Conservation (phyloP, 2,329 filamentous ascomycete species). For the Colletotrichum shisoi region DNA sequence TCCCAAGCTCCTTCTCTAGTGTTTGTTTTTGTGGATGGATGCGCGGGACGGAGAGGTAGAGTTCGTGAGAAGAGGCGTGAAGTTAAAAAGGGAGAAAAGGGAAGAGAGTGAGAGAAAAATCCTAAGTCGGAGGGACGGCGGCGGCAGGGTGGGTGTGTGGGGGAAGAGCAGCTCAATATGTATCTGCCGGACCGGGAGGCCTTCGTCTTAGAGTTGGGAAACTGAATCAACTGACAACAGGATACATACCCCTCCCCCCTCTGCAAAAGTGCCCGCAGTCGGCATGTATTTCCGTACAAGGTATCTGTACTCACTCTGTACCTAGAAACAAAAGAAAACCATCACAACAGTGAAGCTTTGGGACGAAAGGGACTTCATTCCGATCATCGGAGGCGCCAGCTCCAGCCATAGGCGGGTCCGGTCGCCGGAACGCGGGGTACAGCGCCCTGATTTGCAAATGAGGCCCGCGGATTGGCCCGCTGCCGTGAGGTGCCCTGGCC, state of each 20-base stretch:
- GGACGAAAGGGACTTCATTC: conserved; percentile 32
- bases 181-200: conserved; percentile 39
- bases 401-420: conserved; percentile 42
- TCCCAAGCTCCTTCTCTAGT: conserved; percentile 11
- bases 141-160: conserved; percentile 29
- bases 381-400: conserved; percentile 47
- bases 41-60: conserved; percentile 4
- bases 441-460: conserved; percentile 47
- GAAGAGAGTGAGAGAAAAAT: conserved; percentile 29
- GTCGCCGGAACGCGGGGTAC: conserved; percentile 51
- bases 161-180: conserved; percentile 38
- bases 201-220: conserved; percentile 26
- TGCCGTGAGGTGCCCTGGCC: conserved; percentile 28
- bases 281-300: conserved; percentile 5
- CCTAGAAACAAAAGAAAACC: conserved; percentile 8
- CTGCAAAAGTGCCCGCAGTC: conserved; percentile 32
- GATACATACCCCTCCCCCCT: conserved; percentile 19
- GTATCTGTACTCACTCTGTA: too few species aligned
- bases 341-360: conserved; percentile 22
- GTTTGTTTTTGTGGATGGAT: not conserved
- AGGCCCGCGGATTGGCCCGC: conserved; percentile 44
- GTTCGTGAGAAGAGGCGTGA: conserved; percentile 22
- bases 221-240: conserved; percentile 21
- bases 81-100: conserved; percentile 16
- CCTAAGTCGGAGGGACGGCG: conserved; percentile 24